Percentiles rank a stretch among this genome's conserved stretches.
Evolutionary conservation across 306 rosid genomes (phyloP).

Genomic region (Fragaria ananassa): DNA sequence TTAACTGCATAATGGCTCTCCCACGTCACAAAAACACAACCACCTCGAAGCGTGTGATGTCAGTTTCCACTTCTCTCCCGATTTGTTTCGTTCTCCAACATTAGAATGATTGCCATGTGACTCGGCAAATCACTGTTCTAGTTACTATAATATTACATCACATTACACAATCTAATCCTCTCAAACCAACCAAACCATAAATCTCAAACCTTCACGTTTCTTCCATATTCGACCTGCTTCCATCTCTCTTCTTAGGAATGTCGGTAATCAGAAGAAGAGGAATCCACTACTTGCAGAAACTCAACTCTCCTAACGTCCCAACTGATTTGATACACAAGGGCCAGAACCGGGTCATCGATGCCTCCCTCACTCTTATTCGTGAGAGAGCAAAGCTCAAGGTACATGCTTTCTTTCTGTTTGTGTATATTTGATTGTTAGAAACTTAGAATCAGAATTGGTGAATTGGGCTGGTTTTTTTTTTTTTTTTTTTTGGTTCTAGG

Average conservation of each 20-base stretch:
- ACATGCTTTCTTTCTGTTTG: constrained; percentile 10
- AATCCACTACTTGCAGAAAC: constrained; percentile 52
- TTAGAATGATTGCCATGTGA: background rate
- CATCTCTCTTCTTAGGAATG: constrained; percentile 42
- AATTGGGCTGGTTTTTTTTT: background rate
- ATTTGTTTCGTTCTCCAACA: background rate
- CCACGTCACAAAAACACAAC: constrained; percentile 2
- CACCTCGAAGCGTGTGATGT: constrained; percentile 2
- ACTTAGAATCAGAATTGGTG: constrained; percentile 13
- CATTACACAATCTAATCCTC: background rate
- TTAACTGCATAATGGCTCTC: background rate
- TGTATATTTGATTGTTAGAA: background rate
- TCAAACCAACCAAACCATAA: background rate
- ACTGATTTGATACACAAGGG: constrained; percentile 62
- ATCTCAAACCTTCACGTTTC: background rate
- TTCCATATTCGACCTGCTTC: background rate
- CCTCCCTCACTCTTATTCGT: constrained; percentile 91
- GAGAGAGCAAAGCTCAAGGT: constrained; percentile 96
- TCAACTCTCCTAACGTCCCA: constrained; percentile 57
- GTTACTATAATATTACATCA: background rate
- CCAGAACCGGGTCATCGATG: constrained; percentile 79
- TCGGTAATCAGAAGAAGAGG: constrained; percentile 49
- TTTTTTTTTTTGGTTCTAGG: constrained; percentile 34
- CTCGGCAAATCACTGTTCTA: constrained; percentile 1
- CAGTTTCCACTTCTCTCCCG: background rate